These are phyloP conservation scores for Fusarium sp. DNA, from an alignment of 2,329 filamentous ascomycete species.

Conservation along the genomic window DNA sequence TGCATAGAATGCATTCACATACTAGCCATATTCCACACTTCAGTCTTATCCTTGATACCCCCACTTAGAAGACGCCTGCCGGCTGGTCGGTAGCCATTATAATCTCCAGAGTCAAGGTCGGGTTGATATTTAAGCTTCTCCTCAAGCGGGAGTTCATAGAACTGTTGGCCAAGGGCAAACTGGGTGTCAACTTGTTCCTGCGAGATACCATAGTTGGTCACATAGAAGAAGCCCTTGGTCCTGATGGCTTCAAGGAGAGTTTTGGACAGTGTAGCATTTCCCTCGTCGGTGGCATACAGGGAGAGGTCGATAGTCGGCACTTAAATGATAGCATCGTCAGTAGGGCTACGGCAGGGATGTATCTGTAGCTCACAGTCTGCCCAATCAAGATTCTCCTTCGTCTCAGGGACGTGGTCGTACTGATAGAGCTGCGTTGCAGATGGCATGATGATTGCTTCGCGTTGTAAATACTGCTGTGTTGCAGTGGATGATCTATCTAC, in stretches of 20 bases:
- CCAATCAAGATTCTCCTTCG: constrained; percentile 55
- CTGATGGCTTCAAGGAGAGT: constrained; percentile 53
- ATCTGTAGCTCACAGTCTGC: constrained; percentile 50
- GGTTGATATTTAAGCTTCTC: constrained; percentile 70
- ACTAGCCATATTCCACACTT: constrained; percentile 58
- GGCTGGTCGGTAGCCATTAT: constrained; percentile 68
- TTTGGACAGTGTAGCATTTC: constrained; percentile 49
- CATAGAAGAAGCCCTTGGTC: constrained; percentile 51
- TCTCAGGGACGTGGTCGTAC: constrained; percentile 55
- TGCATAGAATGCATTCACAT: not conserved
- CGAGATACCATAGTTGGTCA: constrained; percentile 71
- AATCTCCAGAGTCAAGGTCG: constrained; percentile 64
- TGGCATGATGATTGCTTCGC: not conserved
- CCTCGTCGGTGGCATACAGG: constrained; percentile 51
- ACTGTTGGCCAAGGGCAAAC: constrained; percentile 70
- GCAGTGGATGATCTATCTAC: no score
- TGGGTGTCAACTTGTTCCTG: constrained; percentile 70
- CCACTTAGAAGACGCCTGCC: constrained; percentile 54
- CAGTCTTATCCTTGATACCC: constrained; percentile 57
- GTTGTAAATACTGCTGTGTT: not conserved
- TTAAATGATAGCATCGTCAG: constrained; percentile 2
- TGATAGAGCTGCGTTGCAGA: constrained; percentile 31
- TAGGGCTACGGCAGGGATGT: no score
- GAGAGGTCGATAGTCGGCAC: constrained; percentile 54
- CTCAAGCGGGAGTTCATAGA: constrained; percentile 65